Conservation (phyloP, 2,329 filamentous ascomycete species). For the Sporothrix pallida region DNA sequence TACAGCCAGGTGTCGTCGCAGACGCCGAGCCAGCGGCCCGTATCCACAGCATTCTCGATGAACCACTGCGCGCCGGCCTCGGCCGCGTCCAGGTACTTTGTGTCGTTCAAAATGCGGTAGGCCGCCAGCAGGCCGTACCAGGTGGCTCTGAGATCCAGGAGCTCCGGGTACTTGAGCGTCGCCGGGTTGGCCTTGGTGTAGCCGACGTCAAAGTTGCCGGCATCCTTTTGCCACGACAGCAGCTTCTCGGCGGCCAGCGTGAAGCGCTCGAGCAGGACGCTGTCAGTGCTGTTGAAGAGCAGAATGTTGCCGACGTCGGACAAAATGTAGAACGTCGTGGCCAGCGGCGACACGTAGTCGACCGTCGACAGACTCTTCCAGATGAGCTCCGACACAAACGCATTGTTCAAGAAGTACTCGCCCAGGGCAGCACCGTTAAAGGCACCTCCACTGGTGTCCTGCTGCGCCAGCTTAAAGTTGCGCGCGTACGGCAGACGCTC, state of each 20-base stretch:
- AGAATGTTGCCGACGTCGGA: slow-evolving; percentile 33
- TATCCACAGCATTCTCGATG: slow-evolving; percentile 24
- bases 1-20: slow-evolving; percentile 35
- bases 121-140: slow-evolving; percentile 35
- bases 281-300: slow-evolving; percentile 30
- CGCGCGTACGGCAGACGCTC: slow-evolving; percentile 34
- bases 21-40: slow-evolving; percentile 35
- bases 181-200: slow-evolving; percentile 32
- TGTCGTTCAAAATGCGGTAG: slow-evolving; percentile 32
- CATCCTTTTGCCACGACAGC: slow-evolving; percentile 33
- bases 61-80: slow-evolving; percentile 34
- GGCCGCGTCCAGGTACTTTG: slow-evolving; percentile 30
- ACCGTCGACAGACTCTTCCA: slow-evolving; percentile 25
- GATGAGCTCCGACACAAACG: slow-evolving; percentile 32
- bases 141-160: slow-evolving; percentile 34
- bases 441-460: slow-evolving; percentile 29
- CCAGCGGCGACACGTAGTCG: slow-evolving; percentile 34
- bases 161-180: slow-evolving; percentile 33
- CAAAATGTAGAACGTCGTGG: slow-evolving; percentile 33
- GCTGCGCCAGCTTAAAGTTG: slow-evolving; percentile 34
- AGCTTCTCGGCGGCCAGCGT: slow-evolving; percentile 33
- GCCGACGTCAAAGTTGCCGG: slow-evolving; percentile 34
- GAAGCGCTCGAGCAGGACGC: slow-evolving; percentile 26
- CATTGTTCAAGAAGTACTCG: slow-evolving; percentile 31
- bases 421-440: slow-evolving; percentile 32